phyloP scores from a whole-genome alignment of 441 rosid genomes.

The Erysimum pusillum region DNA sequence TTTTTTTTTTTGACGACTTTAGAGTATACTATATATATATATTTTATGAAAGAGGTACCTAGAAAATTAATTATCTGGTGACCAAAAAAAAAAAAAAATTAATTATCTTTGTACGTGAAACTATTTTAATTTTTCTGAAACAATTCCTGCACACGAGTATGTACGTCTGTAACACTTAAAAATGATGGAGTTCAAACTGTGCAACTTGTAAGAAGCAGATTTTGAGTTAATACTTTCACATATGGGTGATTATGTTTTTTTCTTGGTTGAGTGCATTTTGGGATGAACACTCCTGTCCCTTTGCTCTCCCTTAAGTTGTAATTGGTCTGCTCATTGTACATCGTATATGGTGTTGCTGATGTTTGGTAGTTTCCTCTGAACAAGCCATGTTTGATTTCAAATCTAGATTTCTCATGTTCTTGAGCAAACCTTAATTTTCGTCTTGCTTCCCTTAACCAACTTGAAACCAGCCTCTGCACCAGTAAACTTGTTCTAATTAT shows the following conservation, averaged over 20 bases:
- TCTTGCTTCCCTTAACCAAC: too few relatives aligned
- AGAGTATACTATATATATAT: too few relatives aligned
- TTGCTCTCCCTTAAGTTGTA: slow-evolving; percentile 77
- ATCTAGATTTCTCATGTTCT: too few relatives aligned
- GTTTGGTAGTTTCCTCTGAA: slow-evolving; percentile 54
- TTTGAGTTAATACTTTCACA: too few relatives aligned
- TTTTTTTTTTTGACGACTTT: too few relatives aligned
- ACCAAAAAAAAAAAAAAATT: too few relatives aligned
- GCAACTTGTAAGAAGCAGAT: too few relatives aligned
- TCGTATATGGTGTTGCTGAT: slow-evolving; percentile 52
- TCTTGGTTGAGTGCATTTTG: slow-evolving; percentile 73
- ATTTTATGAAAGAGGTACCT: not conserved
- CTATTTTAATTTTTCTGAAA: not conserved
- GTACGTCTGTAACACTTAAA: not conserved
- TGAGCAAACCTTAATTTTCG: too few relatives aligned
- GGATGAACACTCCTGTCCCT: slow-evolving; percentile 97
- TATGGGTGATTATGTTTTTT: slow-evolving; percentile 48
- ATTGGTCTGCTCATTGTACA: not conserved
- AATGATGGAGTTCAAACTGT: too few relatives aligned
- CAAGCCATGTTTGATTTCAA: slow-evolving; percentile 54
- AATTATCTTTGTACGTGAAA: slow-evolving; percentile 1
- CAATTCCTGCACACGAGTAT: not conserved
- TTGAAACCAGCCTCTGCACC: too few relatives aligned
- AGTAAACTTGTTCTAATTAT: too few relatives aligned
- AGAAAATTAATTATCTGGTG: too few relatives aligned